Evolutionary conservation across 1,284 basidiomycete species (phyloP), one percentile per base, ranked within the genome.

Genomic region (Cystobasidiaceae sp.): DNA sequence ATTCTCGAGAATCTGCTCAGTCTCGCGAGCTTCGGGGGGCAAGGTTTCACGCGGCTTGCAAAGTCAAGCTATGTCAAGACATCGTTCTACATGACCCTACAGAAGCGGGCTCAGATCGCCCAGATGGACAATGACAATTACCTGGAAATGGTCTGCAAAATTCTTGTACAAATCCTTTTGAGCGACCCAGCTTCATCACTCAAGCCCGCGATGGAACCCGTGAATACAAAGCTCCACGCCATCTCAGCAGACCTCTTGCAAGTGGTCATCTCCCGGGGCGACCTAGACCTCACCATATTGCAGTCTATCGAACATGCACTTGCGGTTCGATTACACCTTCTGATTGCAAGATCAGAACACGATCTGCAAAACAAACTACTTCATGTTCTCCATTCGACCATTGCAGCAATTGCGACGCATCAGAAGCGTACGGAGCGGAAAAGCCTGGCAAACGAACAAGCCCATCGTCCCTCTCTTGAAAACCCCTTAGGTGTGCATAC

Each of bases 281-380:
- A 93, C 60, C 75, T 91, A 6, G 84, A 88, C 50, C 70, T 78
- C 3, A 73, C 82, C 13, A 78, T 82, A 0, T 78, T 90, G 2
- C 82, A 85, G 63, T 78, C 79, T 23, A 80, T 93, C 51, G 88
- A 94, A 75, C 81, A 83, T 0, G 81, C 82, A 0, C 80, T 96
- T 37, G 80, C 92, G 45, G 82, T 83, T 52, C 88, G 90, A 73
- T 81, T 97, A 1, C 89, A 86, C 71, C 79, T 84, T 52, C 86
- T 83, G 30, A 80, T 96, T 19, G 86, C 91, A 69, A 79, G 80
- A 23, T 79, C 79, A 19, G 82, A 85, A 32, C 81, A 92, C 34
- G 88, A 93, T 70, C 80, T 93, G 15, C 93, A 96, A 77, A 93
- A 91, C 80, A 93, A 93, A 74, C 83, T 97, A 62, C 83, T 98